Evolutionary conservation across 305 asterid genomes (phyloP).

Genomic region (Solanum hybrid): DNA sequence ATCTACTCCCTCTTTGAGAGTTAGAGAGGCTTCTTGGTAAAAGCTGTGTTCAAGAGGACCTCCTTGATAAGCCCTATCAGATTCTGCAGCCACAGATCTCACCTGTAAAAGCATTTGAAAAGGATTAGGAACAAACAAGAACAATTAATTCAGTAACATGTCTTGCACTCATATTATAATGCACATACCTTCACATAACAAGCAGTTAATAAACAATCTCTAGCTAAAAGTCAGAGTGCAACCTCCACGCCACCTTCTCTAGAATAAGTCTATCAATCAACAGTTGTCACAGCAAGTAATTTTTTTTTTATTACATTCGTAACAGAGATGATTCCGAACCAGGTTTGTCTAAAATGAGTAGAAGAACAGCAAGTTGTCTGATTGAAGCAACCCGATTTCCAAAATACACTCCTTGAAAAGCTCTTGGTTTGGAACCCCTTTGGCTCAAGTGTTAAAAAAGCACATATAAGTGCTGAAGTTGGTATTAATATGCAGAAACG

Average conservation of each 20-base stretch:
- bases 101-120: constrained; percentile 39
- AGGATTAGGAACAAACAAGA: neutral
- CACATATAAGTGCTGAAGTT: neutral
- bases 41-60: constrained; percentile 66
- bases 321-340: neutral
- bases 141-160: neutral
- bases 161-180: neutral
- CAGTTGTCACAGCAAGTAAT: neutral
- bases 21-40: constrained; percentile 40
- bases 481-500: neutral
- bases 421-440: neutral
- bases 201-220: neutral
- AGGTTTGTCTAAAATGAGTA: neutral
- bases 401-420: neutral
- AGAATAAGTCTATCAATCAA: neutral
- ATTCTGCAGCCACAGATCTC: constrained; percentile 89
- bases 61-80: constrained; percentile 87
- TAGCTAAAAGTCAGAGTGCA: neutral
- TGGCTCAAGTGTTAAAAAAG: neutral
- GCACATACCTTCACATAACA: neutral
- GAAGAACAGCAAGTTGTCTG: neutral
- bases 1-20: constrained; percentile 33
- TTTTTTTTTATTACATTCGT: neutral
- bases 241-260: neutral
- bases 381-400: neutral